Evolutionary conservation across 306 rosid species (phyloP), one percentile per base, ranked within the genome.

Genomic region (Rubus parviflorus): DNA sequence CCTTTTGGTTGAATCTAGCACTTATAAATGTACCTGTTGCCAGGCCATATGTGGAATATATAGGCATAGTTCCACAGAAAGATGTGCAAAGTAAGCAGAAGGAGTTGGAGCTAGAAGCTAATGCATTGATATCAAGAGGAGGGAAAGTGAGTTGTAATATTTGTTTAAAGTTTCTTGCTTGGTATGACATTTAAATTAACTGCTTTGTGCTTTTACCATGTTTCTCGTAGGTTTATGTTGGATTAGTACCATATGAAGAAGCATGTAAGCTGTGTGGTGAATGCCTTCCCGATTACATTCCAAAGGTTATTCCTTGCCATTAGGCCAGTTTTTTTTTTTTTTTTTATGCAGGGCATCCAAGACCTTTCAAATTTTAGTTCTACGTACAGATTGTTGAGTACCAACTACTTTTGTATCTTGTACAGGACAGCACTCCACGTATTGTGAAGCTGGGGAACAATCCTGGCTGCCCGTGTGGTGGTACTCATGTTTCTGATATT

Each of bases 391-490:
- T 38, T 0, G 1, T 53, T 45, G 6, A 40, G 42, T 0, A 8
- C 23, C 8, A 76, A 54, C 51, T 22, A 23, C 4, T 8, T 57
- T 67, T 53, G 42, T 73, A 17, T 76, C 76, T 78, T 74, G 77
- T 65, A 51, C 86, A 90, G 96, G 89, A 47, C 17, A 90, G 87
- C 93, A 84, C 88, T 43, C 96, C 96, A 72, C 88, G 97, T 40
- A 75, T 90, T 76, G 84, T 92, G 72, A 85, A 74, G 83, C 58
- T 92, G 58, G 90, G 87, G 54, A 82, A 72, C 79, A 76, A 67
- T 77, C 87, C 84, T 12, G 97, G 92, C 66, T 87, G 97, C 76
- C 96, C 96, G 0, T 92, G 97, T 70, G 97, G 97, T 15, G 97
- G 97, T 63, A 90, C 96, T 46, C 93, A 87, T 72, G 92, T 92